These are phyloP conservation scores for Alternaria postmessia DNA, from an alignment of 2,329 filamentous ascomycete species.

Conservation along the genomic window DNA sequence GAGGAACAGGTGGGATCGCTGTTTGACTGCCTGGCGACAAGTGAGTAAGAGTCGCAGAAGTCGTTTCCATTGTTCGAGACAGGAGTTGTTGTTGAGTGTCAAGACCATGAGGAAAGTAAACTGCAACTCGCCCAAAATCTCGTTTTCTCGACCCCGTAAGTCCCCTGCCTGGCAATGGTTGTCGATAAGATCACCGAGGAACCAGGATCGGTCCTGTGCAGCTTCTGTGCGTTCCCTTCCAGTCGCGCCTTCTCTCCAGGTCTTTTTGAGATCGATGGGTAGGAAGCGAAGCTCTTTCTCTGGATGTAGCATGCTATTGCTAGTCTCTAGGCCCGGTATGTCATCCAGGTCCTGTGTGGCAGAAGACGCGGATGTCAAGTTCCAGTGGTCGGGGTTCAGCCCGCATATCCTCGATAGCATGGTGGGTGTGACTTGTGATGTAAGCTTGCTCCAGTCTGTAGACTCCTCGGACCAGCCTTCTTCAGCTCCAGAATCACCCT, in stretches of 20 bases:
- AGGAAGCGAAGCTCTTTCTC: constrained; percentile 61
- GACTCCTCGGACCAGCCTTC: constrained; percentile 53
- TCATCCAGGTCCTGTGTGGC: constrained; percentile 64
- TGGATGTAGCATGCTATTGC: constrained; percentile 39
- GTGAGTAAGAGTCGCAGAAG: constrained; percentile 66
- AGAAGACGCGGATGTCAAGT: constrained; percentile 65
- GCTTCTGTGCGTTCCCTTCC: constrained; percentile 69
- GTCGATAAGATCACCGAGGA: constrained; percentile 62
- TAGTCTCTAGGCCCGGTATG: constrained; percentile 64
- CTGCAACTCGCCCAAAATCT: constrained; percentile 66
- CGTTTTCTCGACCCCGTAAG: constrained; percentile 36
- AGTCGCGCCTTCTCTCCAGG: constrained; percentile 68
- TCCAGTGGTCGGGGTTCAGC: constrained; percentile 59
- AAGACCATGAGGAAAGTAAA: constrained; percentile 70
- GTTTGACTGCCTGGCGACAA: constrained; percentile 60
- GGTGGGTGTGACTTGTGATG: constrained; percentile 57
- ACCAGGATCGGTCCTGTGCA: constrained; percentile 70
- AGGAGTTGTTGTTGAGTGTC: constrained; percentile 71
- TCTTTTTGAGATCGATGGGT: constrained; percentile 67
- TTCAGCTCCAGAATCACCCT: constrained; percentile 37
- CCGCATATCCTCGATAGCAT: constrained; percentile 62
- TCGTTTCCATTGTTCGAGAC: constrained; percentile 71
- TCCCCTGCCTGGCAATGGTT: constrained; percentile 48
- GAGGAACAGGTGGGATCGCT: constrained; percentile 61
- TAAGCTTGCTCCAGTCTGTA: constrained; percentile 63